Evolutionary conservation across 768 basidiomycete species (phyloP), one percentile per base, ranked within the genome.

Genomic region (Boletus rubescentipes): DNA sequence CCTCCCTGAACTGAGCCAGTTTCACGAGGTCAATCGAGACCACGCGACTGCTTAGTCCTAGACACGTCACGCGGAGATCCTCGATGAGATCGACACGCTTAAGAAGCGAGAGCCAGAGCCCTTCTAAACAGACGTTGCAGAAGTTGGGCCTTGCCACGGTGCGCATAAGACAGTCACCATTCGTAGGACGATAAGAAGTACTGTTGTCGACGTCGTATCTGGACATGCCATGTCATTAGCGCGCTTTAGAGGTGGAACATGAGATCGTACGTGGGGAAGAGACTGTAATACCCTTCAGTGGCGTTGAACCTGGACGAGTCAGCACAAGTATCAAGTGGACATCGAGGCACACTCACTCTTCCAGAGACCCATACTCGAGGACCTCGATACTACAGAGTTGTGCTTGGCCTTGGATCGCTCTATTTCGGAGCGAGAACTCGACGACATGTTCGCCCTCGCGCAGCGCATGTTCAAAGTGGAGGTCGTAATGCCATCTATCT

Each of bases 131-230:
- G 46, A 81, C 84, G 58, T 76, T 82, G 76, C 90, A 91, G 65
- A 91, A 87, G 63, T 86, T 80, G 50, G 87, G 84, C 0, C 79
- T 76, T 29, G 79, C 83, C 38, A 89, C 84, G 49, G 73, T 72
- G 38, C 90, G 87, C 90, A 92, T 91, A 43, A 91, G 81, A 65
- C 90, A 91, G 66, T 84, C 86, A 55, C 89, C 84, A 58, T 90
- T 89, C 3, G 89, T 91, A 4, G 90, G 90, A n/a, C 90, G 80
- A 69, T 87, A 91, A 4, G 80, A 79, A 0, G 86, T 90, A 47
- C 68, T 67, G 61, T 91, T 89, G 49, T 67, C 49, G 36, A 73
- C 67, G 32, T 84, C 75, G 64, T 79, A 90, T 18, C 87, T 89
- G 56, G 18, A 39, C 20, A 23, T 20, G 21, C 0, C 12, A 10